Percentiles rank a stretch among this genome's conserved stretches.
Conservation (phyloP, 2,329 filamentous ascomycete species). For the Fusarium begoniae region DNA sequence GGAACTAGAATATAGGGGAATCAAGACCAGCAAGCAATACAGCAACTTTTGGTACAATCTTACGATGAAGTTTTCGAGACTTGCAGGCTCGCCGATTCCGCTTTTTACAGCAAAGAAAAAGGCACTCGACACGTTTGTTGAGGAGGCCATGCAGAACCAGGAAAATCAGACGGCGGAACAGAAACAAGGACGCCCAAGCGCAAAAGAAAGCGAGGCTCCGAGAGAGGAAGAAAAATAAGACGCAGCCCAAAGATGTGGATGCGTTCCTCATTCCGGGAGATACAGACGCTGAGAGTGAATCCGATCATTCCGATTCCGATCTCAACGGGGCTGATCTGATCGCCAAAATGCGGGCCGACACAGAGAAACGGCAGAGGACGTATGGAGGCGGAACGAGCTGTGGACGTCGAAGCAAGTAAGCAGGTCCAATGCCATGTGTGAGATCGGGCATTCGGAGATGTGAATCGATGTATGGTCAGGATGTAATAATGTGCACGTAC, state of each 20-base stretch:
- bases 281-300: slow-evolving; percentile 31
- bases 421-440: background rate
- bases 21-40: slow-evolving; percentile 25
- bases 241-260: slow-evolving; percentile 23
- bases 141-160: slow-evolving; percentile 29
- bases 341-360: slow-evolving; percentile 19
- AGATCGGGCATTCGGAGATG: background rate
- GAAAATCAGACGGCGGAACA: background rate
- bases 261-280: slow-evolving; percentile 31
- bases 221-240: slow-evolving; percentile 5
- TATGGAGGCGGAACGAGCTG: slow-evolving; percentile 27
- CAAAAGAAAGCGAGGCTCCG: background rate
- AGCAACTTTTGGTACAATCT: slow-evolving; percentile 41
- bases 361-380: slow-evolving; percentile 13
- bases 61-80: slow-evolving; percentile 31
- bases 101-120: slow-evolving; percentile 40
- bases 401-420: slow-evolving; percentile 12
- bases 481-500: slow-evolving; percentile 15
- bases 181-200: background rate
- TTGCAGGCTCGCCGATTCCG: slow-evolving; percentile 30
- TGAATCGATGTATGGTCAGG: background rate
- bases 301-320: slow-evolving; percentile 21
- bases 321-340: slow-evolving; percentile 14
- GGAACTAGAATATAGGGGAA: slow-evolving; percentile 27
- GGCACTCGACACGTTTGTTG: slow-evolving; percentile 32